A percentile compares a stretch with the other conserved stretches of the same genome.
Evolutionary conservation across 2,329 filamentous ascomycete genomes (phyloP).

Genomic region (Blumeriella jaapii): DNA sequence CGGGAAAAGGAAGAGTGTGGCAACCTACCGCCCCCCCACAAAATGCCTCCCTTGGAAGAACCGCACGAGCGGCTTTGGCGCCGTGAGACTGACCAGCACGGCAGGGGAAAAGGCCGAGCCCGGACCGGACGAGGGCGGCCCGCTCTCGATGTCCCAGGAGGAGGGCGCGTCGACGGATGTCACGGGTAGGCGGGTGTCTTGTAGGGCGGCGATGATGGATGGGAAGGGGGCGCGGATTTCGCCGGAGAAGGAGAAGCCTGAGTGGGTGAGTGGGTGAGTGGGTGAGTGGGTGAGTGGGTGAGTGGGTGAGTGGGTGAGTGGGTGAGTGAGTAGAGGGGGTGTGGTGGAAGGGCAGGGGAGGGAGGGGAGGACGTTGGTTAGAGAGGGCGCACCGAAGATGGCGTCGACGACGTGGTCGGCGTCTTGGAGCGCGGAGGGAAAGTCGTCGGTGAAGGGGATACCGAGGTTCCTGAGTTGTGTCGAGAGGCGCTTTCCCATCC

Average conservation of each 20-base stretch:
- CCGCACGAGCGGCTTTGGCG: conserved; percentile 80
- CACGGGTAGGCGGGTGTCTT: conserved; percentile 62
- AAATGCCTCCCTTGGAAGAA: conserved; percentile 85
- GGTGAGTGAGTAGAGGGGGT: no score
- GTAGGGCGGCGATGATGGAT: conserved; percentile 64
- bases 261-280: no score
- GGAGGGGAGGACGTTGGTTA: background rate
- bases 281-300: no score
- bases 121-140: conserved; percentile 65
- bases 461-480: conserved; percentile 77
- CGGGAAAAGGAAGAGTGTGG: no score
- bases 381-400: conserved; percentile 58
- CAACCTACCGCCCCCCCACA: conserved; percentile 61
- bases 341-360: no score
- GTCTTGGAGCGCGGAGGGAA: conserved; percentile 50
- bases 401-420: conserved; percentile 82
- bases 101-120: conserved; percentile 73
- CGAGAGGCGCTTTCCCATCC: conserved; percentile 51
- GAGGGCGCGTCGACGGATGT: conserved; percentile 88
- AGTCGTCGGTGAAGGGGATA: conserved; percentile 77
- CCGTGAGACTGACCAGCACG: conserved; percentile 77
- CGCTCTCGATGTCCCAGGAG: conserved; percentile 84
- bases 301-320: no score
- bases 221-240: conserved; percentile 89
- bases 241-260: conserved; percentile 84